Conservation (phyloP, 495 filamentous ascomycete genomes). For the Aspergillus panamensis region DNA sequence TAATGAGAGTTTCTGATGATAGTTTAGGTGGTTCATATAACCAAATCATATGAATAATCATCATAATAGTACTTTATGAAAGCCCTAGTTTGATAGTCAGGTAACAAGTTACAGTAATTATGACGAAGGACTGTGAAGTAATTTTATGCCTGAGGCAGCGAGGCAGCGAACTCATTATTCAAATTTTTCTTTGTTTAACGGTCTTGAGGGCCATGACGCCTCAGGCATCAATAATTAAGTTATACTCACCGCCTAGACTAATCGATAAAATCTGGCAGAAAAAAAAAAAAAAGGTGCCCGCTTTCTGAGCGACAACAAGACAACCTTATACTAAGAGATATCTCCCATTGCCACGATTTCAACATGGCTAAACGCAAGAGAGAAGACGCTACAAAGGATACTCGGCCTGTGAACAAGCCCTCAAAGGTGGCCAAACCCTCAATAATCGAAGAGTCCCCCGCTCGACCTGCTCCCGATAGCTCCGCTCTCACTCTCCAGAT, state of each 20-base stretch:
- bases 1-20: background rate
- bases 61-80: background rate
- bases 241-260: conserved; percentile 3
- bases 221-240: background rate
- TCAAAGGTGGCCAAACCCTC: conserved; percentile 38
- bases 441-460: conserved; percentile 22
- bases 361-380: conserved; percentile 79
- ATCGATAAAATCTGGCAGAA: conserved; percentile 22
- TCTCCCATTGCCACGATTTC: conserved; percentile 13
- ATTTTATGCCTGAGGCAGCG: background rate
- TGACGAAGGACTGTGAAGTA: background rate
- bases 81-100: background rate
- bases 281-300: conserved; percentile 29
- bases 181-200: background rate
- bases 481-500: conserved; percentile 69
- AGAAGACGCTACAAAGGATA: conserved; percentile 39
- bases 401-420: conserved; percentile 25
- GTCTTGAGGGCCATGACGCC: background rate
- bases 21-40: no score
- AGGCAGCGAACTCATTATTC: background rate
- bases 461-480: conserved; percentile 20
- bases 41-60: no score
- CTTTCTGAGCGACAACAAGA: conserved; percentile 14
- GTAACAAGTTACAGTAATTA: background rate
- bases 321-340: conserved; percentile 15